Percentiles rank a stretch among this genome's conserved stretches.
Conservation (phyloP, 1,139 yeast species). For the Sugiyamaella pinicola region DNA sequence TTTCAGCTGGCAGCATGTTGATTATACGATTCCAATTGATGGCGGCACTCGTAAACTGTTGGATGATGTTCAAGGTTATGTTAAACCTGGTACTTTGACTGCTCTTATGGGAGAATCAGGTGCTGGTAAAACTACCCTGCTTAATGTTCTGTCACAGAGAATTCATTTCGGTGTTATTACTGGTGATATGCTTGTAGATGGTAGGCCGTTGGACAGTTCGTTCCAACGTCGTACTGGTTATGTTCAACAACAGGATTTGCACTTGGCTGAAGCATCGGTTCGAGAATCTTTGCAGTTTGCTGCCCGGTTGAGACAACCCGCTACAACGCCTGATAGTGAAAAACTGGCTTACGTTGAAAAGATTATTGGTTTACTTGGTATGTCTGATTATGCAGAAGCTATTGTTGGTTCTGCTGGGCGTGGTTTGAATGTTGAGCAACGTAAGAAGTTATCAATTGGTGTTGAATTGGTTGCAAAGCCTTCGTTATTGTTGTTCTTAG, state of each 20-base stretch:
- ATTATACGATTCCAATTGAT: slow-evolving; percentile 54
- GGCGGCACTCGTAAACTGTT: slow-evolving; percentile 53
- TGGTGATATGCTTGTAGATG: slow-evolving; percentile 67
- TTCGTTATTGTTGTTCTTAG: slow-evolving; percentile 53
- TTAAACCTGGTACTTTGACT: slow-evolving; percentile 65
- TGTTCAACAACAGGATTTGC: slow-evolving; percentile 68
- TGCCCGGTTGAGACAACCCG: slow-evolving; percentile 60
- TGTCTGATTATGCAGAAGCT: slow-evolving; percentile 65
- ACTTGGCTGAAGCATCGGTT: slow-evolving; percentile 58
- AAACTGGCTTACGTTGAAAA: slow-evolving; percentile 62
- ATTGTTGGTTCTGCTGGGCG: slow-evolving; percentile 58
- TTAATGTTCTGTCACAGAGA: slow-evolving; percentile 62
- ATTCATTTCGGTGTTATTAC: slow-evolving; percentile 60
- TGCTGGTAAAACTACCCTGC: slow-evolving; percentile 67
- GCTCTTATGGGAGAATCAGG: slow-evolving; percentile 73
- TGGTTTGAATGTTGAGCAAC: slow-evolving; percentile 67
- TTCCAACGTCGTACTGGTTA: slow-evolving; percentile 66
- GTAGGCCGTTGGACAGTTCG: slow-evolving; percentile 53
- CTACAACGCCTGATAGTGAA: slow-evolving; percentile 51
- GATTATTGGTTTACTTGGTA: slow-evolving; percentile 57
- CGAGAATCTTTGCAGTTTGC: slow-evolving; percentile 64
- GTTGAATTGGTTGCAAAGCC: slow-evolving; percentile 63
- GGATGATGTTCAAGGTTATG: slow-evolving; percentile 63
- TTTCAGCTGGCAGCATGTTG: slow-evolving; percentile 57
- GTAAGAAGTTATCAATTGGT: slow-evolving; percentile 67